Conservation (phyloP, 208 protist species). For the Wallacemonas sp. region DNA sequence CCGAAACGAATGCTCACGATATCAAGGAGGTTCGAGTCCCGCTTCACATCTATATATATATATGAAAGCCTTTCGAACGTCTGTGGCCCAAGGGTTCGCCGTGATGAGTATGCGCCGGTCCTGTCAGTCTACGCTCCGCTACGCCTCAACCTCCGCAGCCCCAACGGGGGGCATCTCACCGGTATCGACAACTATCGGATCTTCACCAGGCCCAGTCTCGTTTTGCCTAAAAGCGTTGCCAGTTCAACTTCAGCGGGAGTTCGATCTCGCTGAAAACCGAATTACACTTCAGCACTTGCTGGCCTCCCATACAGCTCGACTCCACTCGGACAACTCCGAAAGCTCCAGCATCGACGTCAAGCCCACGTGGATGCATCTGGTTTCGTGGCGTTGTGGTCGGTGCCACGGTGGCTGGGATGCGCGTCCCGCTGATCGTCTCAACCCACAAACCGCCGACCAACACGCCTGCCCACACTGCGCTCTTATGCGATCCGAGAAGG, state of each 20-base stretch:
- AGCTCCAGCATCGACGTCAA: constrained; percentile 10
- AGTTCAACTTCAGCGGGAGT: constrained; percentile 33
- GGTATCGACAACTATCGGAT: too few relatives aligned
- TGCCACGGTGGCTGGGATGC: constrained; percentile 56
- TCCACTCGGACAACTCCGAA: constrained; percentile 8
- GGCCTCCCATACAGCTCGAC: neutral
- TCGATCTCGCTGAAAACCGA: constrained; percentile 31
- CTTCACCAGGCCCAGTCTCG: too few relatives aligned
- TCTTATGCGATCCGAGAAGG: neutral
- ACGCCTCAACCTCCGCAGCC: too few relatives aligned
- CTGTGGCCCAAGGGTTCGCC: too few relatives aligned
- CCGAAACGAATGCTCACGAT: too few relatives aligned
- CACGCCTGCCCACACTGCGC: constrained; percentile 51
- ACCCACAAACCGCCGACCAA: constrained; percentile 47
- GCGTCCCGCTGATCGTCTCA: constrained; percentile 48
- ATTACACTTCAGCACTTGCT: constrained; percentile 30
- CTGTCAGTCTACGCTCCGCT: too few relatives aligned
- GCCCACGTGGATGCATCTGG: constrained; percentile 46
- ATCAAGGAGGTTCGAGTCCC: too few relatives aligned
- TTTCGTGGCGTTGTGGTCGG: constrained; percentile 50
- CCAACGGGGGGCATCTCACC: too few relatives aligned
- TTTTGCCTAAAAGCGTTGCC: constrained; percentile 30
- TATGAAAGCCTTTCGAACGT: too few relatives aligned
- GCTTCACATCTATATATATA: too few relatives aligned
- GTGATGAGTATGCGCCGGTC: too few relatives aligned